Base-by-base conservation (phyloP, 495 filamentous ascomycete genomes). In the Clohesyomyces aquaticus region DNA sequence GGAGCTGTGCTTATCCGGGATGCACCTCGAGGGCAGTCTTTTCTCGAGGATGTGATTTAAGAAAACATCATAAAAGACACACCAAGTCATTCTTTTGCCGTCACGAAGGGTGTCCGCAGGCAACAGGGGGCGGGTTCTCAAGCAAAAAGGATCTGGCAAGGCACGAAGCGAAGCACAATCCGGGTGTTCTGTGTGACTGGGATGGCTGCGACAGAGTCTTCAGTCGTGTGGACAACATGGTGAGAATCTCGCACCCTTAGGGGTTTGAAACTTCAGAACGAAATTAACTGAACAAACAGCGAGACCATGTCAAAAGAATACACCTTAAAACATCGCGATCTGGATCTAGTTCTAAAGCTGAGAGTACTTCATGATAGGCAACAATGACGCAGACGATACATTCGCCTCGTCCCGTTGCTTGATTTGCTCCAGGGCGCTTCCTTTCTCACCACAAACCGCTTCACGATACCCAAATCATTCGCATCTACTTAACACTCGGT, bases 181-280 rank as follows among this genome's bases (percentile, higher is more conserved):
- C 85, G 0, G 79, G 76, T 11, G 77, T 88, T 26, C 55, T 75
- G 1, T 88, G 85, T 66, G 79, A 85, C 55, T 85, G 80, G 79
- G 75, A 78, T 22, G 82, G 78, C 2, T 88, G 85, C 66, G 79
- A 77, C 14, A 72, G 83, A 51, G 76, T 87, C 9, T 88, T 88
- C 63, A 86, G 83, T 71, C 75, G 85, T 23, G 79, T 85, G 11
- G 85, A 88, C 59, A 88, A 88, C 67, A 88, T 88, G 85, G 75
- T 77, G 61, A 48, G 75, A 57, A 56, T 42, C 4, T 28, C 6
- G 4, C 3, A 18, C 11, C 56, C 23, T 65, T 71, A 4, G 46
- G 52, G 27, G 4, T 14, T 26, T 29, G 4, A 47, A 16, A n/a
- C n/a, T n/a, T n/a, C 18, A 3, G 27, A 19, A 49, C 8, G 38